Base-by-base conservation (phyloP, 2,329 filamentous ascomycete species). In the Chaetoscypha palmicola region DNA sequence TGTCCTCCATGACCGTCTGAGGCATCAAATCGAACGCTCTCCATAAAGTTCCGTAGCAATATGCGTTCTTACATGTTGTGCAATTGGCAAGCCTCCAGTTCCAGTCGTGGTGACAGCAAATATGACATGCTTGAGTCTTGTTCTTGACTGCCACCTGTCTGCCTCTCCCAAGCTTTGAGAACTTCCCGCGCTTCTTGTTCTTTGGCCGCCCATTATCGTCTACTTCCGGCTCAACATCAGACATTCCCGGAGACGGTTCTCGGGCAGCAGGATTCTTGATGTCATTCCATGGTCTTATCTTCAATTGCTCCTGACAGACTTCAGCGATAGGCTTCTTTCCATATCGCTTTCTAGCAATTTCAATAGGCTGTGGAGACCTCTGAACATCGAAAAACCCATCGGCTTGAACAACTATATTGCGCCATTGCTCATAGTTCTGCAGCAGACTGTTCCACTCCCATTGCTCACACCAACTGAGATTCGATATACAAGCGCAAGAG, bases 21-120 rank as follows among this genome's bases (percentile, higher is more conserved):
- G 92, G 92, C 76, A 88, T 84, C 61, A 89, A 77, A 62, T 97
- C 91, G 58, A 95, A 95, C 1, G 87, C 90, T 43, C 92, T 76
- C 66, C 89, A 97, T 1, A 98, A 72, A 12, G 84, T 84, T n/a
- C 91, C 91, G 59, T 94, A 98, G 63, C 92, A 97, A 61, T 94
- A 98, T 0, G 77, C 79, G 43, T 85, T 72, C 10, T 74, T 71
- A 58, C 92, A 97, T 28, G 70, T 81, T 0, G 79, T 81, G 64
- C 92, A 98, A 40, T 79, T 76, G 2, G 87, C 87, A 50, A 95
- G 78, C 58, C 88, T 90, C 77, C 94, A 96, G 16, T 73, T 79
- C 40, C 85, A 82, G 57, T 96, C 87, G 33, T 81, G 77, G 59
- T 86, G 78, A 46, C 77, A 79, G 64, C 91, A 96, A 7, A 94